A percentile compares a stretch with the other conserved stretches of the same genome.
phyloP scores from a whole-genome alignment of 2,329 filamentous ascomycete genomes.

The Neopestalotiopsis clavispora region DNA sequence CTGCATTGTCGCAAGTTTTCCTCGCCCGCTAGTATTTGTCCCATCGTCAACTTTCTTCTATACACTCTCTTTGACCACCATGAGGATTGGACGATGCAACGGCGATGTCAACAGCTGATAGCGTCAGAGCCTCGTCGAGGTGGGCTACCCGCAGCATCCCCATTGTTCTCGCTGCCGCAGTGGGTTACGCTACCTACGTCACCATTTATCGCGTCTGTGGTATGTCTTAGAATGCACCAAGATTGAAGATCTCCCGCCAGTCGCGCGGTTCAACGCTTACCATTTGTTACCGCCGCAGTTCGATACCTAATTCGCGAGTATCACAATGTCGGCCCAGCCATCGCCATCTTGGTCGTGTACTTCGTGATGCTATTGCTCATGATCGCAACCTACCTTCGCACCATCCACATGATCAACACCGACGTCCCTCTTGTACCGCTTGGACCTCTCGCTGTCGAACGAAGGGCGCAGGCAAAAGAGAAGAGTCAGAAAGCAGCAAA shows the following conservation, averaged over 20 bases:
- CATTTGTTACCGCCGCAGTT: slow-evolving; percentile 51
- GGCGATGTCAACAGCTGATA: slow-evolving; percentile 37
- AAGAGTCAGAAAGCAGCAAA: slow-evolving; percentile 28
- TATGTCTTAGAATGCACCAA: slow-evolving; percentile 47
- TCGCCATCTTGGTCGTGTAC: slow-evolving; percentile 74
- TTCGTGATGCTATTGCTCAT: slow-evolving; percentile 74
- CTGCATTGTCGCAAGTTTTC: neutral
- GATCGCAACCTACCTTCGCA: slow-evolving; percentile 70
- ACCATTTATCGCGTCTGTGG: slow-evolving; percentile 71
- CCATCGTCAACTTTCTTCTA: neutral
- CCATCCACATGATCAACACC: slow-evolving; percentile 68
- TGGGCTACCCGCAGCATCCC: slow-evolving; percentile 72
- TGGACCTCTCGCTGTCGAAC: slow-evolving; percentile 45
- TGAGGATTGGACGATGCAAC: slow-evolving; percentile 26
- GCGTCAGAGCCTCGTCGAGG: slow-evolving; percentile 53
- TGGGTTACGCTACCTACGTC: slow-evolving; percentile 75
- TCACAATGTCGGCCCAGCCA: slow-evolving; percentile 60
- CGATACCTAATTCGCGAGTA: slow-evolving; percentile 67
- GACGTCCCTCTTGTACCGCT: slow-evolving; percentile 78
- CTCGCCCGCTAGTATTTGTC: neutral
- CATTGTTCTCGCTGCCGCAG: slow-evolving; percentile 65
- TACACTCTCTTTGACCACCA: neutral
- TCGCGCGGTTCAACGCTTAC: neutral
- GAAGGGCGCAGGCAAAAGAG: slow-evolving; percentile 31
- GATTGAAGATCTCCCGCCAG: neutral